These are phyloP conservation scores for Chaetomium fimeti DNA, from an alignment of 495 filamentous ascomycete species.

Conservation along the genomic window DNA sequence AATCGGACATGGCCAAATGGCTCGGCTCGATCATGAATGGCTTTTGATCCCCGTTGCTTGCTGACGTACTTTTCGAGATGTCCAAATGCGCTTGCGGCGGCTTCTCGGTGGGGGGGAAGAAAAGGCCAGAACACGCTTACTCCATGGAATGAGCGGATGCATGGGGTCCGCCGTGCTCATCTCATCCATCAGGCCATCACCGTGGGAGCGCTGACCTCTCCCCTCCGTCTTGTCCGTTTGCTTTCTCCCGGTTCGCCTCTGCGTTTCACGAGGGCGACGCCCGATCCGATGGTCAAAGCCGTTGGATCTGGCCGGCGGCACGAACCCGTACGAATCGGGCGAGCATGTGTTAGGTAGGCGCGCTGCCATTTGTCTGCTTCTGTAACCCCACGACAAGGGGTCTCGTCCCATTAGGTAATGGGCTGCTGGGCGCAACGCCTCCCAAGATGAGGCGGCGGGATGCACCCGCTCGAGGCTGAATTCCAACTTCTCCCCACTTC, in stretches of 20 bases:
- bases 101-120: background rate
- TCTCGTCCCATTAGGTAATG: slow-evolving; percentile 22
- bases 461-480: slow-evolving; percentile 20
- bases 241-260: background rate
- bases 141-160: background rate
- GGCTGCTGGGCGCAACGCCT: background rate
- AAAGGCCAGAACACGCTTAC: background rate
- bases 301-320: slow-evolving; percentile 8
- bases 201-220: background rate
- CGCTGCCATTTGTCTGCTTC: slow-evolving; percentile 6
- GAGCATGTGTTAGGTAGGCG: slow-evolving; percentile 11
- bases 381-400: slow-evolving; percentile 18
- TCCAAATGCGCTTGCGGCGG: slow-evolving; percentile 11
- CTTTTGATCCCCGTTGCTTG: background rate
- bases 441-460: slow-evolving; percentile 23
- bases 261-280: background rate
- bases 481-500: background rate
- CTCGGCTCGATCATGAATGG: too few relatives aligned
- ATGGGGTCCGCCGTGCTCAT: background rate
- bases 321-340: slow-evolving; percentile 4
- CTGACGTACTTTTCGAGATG: background rate
- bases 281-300: background rate
- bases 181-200: too few relatives aligned
- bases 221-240: background rate
- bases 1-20: background rate